Evolutionary conservation across 345 rosid species (phyloP).

Genomic region (Eutrema yunnanense): DNA sequence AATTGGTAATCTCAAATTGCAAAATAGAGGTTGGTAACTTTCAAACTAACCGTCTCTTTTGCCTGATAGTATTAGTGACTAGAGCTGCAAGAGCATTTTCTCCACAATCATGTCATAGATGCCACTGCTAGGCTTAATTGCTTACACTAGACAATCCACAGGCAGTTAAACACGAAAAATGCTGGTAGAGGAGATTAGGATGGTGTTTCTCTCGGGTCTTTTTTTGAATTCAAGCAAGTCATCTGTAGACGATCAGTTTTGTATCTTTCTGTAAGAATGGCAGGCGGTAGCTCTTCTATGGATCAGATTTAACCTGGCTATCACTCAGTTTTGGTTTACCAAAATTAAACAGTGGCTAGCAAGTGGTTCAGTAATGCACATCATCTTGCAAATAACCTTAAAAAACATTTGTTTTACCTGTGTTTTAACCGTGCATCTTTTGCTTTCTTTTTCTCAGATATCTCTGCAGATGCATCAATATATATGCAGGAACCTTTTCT

Average conservation of each 20-base stretch:
- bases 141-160: neutral
- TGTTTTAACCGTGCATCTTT: neutral
- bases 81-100: neutral
- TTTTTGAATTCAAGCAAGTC: neutral
- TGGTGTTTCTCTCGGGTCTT: neutral
- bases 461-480: conserved; percentile 19
- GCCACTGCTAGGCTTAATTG: neutral
- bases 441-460: conserved; percentile 12
- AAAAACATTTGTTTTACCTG: neutral
- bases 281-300: no score
- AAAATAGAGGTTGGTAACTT: conserved; percentile 36
- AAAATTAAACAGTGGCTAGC: neutral
- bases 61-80: neutral
- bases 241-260: neutral
- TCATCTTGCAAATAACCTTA: neutral
- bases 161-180: neutral
- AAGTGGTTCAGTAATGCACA: neutral
- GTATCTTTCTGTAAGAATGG: neutral
- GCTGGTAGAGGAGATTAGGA: neutral
- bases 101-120: neutral
- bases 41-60: neutral
- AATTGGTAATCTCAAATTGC: conserved; percentile 41
- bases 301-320: neutral
- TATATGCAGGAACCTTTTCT: conserved; percentile 6
- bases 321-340: neutral